Conservation (phyloP, 805 yeast species). For the Clavispora fructus region DNA sequence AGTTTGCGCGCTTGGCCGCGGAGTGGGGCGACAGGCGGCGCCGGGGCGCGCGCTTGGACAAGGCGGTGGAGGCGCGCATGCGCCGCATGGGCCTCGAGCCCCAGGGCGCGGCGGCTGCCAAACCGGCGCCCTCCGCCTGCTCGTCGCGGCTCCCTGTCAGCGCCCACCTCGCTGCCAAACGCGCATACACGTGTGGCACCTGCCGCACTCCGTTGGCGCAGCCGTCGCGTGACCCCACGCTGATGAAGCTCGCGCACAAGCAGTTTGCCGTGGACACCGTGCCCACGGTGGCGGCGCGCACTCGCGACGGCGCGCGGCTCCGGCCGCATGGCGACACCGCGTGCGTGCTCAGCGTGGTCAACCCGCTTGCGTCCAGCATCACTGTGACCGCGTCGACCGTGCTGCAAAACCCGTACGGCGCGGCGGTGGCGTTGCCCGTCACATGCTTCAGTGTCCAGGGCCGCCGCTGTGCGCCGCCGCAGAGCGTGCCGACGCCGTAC, state of each 20-base stretch:
- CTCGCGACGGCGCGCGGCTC: slow-evolving; percentile 1
- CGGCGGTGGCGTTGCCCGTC: slow-evolving; percentile 20
- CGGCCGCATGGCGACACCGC: slow-evolving; percentile 10
- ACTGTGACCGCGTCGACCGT: slow-evolving; percentile 21
- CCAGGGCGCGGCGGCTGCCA: neutral
- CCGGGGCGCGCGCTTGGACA: neutral
- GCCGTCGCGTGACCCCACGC: slow-evolving; percentile 23
- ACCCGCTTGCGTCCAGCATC: slow-evolving; percentile 23
- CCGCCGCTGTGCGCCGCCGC: slow-evolving; percentile 18
- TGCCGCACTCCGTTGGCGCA: slow-evolving; percentile 24
- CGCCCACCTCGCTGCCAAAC: slow-evolving; percentile 20
- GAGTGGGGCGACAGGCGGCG: neutral
- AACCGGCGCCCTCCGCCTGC: neutral
- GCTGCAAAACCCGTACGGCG: slow-evolving; percentile 14
- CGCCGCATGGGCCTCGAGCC: neutral
- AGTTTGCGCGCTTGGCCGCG: slow-evolving; percentile 4
- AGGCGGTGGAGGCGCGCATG: neutral
- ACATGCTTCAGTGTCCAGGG: slow-evolving; percentile 18
- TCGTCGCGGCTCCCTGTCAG: slow-evolving; percentile 19
- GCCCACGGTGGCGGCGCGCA: slow-evolving; percentile 25
- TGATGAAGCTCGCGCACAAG: slow-evolving; percentile 25
- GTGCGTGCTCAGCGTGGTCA: slow-evolving; percentile 26
- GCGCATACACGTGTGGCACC: slow-evolving; percentile 20
- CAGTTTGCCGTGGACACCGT: slow-evolving; percentile 31
- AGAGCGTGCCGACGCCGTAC: slow-evolving; percentile 31